Evolutionary conservation across 805 yeast species (phyloP).

Genomic region (Wickerhamiella spandovensis): DNA sequence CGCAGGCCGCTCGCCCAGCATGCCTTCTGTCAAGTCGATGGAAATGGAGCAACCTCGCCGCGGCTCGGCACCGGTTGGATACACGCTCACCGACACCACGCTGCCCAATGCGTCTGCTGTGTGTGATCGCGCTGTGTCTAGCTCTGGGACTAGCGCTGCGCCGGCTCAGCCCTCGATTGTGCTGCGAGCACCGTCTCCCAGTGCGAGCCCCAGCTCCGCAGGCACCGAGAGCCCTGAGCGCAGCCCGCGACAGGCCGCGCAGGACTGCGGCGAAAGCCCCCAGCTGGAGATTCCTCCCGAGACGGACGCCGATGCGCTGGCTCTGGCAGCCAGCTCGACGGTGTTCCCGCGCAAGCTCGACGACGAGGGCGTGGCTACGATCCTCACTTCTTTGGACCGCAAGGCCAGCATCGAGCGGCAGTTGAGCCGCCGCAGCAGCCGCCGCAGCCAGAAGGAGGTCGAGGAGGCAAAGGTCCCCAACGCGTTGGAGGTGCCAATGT

Average conservation of each 20-base stretch:
- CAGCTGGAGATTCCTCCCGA: not conserved
- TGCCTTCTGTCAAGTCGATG: not conserved
- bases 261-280: too few relatives aligned
- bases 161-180: not conserved
- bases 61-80: not conserved
- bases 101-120: not conserved
- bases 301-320: slow-evolving; percentile 9
- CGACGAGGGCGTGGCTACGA: slow-evolving; percentile 21
- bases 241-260: not conserved
- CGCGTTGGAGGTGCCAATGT: slow-evolving; percentile 20
- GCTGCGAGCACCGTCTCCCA: not conserved
- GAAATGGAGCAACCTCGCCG: not conserved
- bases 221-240: not conserved
- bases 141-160: too few relatives aligned
- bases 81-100: not conserved
- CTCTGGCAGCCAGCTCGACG: slow-evolving; percentile 21
- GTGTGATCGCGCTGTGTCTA: not conserved
- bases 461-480: slow-evolving; percentile 21
- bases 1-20: not conserved
- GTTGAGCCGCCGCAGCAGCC: slow-evolving; percentile 15
- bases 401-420: slow-evolving; percentile 24
- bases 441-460: slow-evolving; percentile 4
- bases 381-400: slow-evolving; percentile 25
- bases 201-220: not conserved
- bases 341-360: slow-evolving; percentile 25